Percentiles rank a stretch among this genome's conserved stretches.
Evolutionary conservation across 345 rosid species (phyloP).

Genomic region (Citropsis articulata): DNA sequence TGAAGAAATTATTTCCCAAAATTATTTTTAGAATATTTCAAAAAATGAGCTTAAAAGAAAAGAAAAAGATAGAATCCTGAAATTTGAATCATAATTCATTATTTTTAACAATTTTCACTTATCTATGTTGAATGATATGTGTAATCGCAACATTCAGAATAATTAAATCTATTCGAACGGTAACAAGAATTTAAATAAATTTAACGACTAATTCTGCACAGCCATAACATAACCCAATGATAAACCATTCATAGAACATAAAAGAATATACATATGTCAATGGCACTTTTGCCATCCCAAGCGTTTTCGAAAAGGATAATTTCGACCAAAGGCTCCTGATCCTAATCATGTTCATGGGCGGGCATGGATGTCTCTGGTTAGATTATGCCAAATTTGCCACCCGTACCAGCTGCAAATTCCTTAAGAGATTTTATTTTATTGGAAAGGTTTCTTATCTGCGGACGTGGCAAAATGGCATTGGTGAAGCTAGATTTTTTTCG

Average conservation of each 20-base stretch:
- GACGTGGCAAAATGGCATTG: slow-evolving; percentile 38
- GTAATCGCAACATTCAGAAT: too few species aligned
- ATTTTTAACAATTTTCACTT: too few species aligned
- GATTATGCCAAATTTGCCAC: slow-evolving; percentile 22
- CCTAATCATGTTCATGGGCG: slow-evolving; percentile 26
- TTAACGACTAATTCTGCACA: too few species aligned
- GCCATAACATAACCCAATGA: too few species aligned
- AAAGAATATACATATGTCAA: too few species aligned
- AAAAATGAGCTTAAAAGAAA: not conserved
- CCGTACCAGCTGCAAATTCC: slow-evolving; percentile 32
- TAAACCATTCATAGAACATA: too few species aligned
- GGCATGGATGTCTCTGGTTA: slow-evolving; percentile 11
- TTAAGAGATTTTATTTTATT: not conserved
- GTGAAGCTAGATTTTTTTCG: slow-evolving; percentile 35
- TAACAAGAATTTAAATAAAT: too few species aligned
- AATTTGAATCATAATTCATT: not conserved
- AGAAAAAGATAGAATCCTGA: not conserved
- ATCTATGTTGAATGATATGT: too few species aligned
- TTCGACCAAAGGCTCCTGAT: not conserved
- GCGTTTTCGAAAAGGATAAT: not conserved
- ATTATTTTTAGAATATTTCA: not conserved
- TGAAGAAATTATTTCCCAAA: not conserved
- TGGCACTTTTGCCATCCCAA: not conserved
- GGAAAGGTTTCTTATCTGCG: slow-evolving; percentile 42
- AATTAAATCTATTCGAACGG: too few species aligned